Base-by-base conservation (phyloP, 225 moss, liverwort and hornwort species). In the Bryoerythrophyllum caledonicum region DNA sequence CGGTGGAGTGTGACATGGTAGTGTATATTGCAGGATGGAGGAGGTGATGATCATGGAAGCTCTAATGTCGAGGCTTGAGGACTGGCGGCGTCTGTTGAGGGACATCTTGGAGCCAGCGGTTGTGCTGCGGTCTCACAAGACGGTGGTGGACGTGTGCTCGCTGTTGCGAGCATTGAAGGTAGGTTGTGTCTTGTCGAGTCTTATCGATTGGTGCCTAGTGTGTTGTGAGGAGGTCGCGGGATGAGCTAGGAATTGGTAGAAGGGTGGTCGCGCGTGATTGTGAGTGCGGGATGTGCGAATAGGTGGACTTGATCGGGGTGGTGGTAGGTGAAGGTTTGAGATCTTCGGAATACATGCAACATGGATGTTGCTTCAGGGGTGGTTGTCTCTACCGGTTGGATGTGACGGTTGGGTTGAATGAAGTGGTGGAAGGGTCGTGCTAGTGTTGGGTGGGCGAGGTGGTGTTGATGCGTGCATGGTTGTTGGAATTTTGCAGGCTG, bases 131-230 rank as follows among this genome's bases (percentile, higher is more conserved):
- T 75, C 82, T 38, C 81, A 80, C 56, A 80, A 70, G 48, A 76
- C 75, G 63, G 78, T 80, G 67, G 91, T 86, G 44, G 83, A 87
- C 77, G 76, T 86, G 57, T 86, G 74, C 69, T 75, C 82, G 67
- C 91, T 96, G 41, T 76, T 92, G 74, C 90, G 88, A 70, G 90
- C 88, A 24, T 78, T 92, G 63, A 96, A 94, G 96, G 96, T 94
- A 57, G 34, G 85, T 51, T 10, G 44, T 8, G 20, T 70, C 2
- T 52, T 9, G 58, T 7, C 3, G 20, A 44, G 10, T 60, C 27
- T 52, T 58, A 34, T 28, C 10, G 67, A 6, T 63, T 24, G 32
- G 38, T 8, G 38, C 38, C 8, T 38, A 43, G 71, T 1, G 21
- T 41, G 48, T 2, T 11, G 27, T 37, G 2, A 40, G 24, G 16